These are phyloP conservation scores for Aspergillus vadensis DNA, from an alignment of 2,329 filamentous ascomycete genomes.

Conservation along the genomic window DNA sequence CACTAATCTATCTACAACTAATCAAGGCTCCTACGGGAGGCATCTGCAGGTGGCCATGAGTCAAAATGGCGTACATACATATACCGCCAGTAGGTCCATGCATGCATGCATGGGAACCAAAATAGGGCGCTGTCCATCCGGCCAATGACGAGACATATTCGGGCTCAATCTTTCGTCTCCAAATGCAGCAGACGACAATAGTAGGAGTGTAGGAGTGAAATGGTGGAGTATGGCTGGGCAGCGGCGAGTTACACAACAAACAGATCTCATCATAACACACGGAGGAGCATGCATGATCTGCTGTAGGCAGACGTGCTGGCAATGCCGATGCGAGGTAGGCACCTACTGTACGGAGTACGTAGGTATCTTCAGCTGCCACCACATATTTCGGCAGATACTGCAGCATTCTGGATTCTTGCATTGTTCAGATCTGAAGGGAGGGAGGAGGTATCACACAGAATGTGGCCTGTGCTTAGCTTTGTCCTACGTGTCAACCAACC, in stretches of 20 bases:
- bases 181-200: neutral
- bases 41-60: conserved; percentile 22
- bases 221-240: neutral
- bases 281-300: neutral
- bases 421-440: conserved; percentile 11
- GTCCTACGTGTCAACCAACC: conserved; percentile 9
- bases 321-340: neutral
- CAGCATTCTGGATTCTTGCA: conserved; percentile 12
- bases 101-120: conserved; percentile 18
- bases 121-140: conserved; percentile 9
- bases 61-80: conserved; percentile 20
- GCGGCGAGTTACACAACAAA: neutral
- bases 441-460: conserved; percentile 13
- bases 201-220: neutral
- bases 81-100: conserved; percentile 14
- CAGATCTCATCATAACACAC: neutral
- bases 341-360: neutral
- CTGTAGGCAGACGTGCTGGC: neutral
- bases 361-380: neutral
- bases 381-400: conserved; percentile 8
- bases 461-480: conserved; percentile 17
- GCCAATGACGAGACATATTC: conserved; percentile 1
- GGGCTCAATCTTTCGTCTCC: conserved; percentile 2
- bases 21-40: conserved; percentile 1
- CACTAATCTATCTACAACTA: neutral